Conservation (phyloP, 2,329 filamentous ascomycete species). For the Capronia epimyces region DNA sequence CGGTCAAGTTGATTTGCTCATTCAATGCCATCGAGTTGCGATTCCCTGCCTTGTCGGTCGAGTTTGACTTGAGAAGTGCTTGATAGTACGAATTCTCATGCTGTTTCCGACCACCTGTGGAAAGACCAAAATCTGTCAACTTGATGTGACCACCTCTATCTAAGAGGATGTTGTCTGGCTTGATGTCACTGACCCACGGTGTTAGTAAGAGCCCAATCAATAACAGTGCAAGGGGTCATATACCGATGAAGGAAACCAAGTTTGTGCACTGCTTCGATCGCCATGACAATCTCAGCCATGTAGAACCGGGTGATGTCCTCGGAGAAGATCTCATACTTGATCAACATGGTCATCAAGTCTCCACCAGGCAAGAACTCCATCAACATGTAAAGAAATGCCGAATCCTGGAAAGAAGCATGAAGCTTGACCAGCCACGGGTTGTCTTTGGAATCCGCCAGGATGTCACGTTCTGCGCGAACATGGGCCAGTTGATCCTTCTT, state of each 20-base stretch:
- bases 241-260: conserved; percentile 97
- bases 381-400: conserved; percentile 93
- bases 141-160: conserved; percentile 96
- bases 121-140: conserved; percentile 94
- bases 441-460: conserved; percentile 90
- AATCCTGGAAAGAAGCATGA: conserved; percentile 95
- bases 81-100: conserved; percentile 99
- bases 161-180: conserved; percentile 95
- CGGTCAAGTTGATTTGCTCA: conserved; percentile 95
- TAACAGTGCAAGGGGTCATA: conserved; percentile 31
- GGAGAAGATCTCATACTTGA: conserved; percentile 99
- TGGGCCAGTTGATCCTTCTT: conserved; percentile 98
- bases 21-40: conserved; percentile 84
- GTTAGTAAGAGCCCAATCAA: conserved; percentile 28
- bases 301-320: conserved; percentile 99
- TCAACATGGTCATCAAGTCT: conserved; percentile 99
- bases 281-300: conserved; percentile 95
- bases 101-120: conserved; percentile 94
- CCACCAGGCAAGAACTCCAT: conserved; percentile 99
- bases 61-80: conserved; percentile 78
- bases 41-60: conserved; percentile 65
- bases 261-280: conserved; percentile 98
- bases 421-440: conserved; percentile 99
- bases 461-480: conserved; percentile 94
- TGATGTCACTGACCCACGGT: conserved; percentile 72